Conservation (phyloP, 2,329 filamentous ascomycete genomes). For the Xylariaceae sp. region DNA sequence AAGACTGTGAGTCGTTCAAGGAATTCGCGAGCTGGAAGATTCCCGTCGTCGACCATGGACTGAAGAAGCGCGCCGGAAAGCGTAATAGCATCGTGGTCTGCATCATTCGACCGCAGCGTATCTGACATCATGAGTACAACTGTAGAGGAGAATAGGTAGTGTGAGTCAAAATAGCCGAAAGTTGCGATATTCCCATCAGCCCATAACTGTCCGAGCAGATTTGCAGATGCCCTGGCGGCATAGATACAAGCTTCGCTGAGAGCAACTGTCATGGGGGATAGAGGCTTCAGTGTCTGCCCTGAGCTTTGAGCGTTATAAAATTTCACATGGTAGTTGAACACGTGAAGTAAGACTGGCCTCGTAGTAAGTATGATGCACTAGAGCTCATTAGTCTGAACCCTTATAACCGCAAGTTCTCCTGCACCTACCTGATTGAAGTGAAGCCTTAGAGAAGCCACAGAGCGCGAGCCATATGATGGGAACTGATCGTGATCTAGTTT, state of each 20-base stretch:
- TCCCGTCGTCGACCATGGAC: constrained; percentile 25
- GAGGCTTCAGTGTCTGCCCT: constrained; percentile 3
- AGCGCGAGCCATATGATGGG: constrained; percentile 12
- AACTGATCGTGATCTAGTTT: constrained; percentile 20
- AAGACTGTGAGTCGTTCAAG: constrained; percentile 15
- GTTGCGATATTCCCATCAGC: constrained; percentile 21
- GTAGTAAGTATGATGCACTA: constrained; percentile 16
- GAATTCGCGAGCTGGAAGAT: constrained; percentile 22
- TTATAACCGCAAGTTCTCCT: background rate
- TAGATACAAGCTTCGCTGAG: constrained; percentile 27
- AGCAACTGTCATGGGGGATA: constrained; percentile 25
- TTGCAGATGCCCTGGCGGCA: constrained; percentile 19
- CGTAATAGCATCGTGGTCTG: constrained; percentile 17
- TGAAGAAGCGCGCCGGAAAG: constrained; percentile 17
- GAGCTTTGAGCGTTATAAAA: background rate
- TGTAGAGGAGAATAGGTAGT: constrained; percentile 23
- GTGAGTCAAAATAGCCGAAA: constrained; percentile 25
- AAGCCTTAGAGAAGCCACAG: constrained; percentile 13
- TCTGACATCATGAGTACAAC: constrained; percentile 21
- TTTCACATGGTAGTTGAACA: constrained; percentile 13
- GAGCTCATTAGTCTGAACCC: background rate
- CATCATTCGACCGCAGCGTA: constrained; percentile 17
- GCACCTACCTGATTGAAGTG: constrained; percentile 15
- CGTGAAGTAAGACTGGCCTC: constrained; percentile 13
- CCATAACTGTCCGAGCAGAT: constrained; percentile 22